Conservation (phyloP, 352 stramenopile genomes). For the Globisporangium alternatum region DNA sequence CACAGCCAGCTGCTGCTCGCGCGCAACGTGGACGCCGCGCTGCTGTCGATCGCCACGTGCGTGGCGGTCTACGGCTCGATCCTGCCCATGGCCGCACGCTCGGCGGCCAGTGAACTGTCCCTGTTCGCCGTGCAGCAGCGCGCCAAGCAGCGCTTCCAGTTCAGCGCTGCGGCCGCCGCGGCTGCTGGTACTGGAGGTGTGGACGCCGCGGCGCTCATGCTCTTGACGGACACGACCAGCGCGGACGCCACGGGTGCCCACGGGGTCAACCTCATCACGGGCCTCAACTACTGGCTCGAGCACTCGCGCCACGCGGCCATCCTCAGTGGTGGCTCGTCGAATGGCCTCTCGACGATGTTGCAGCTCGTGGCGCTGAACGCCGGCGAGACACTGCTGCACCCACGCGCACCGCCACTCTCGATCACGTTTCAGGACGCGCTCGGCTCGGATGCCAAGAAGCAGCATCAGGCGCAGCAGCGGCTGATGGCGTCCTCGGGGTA, state of each 20-base stretch:
- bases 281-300: constrained; percentile 55
- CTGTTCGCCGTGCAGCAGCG: constrained; percentile 41
- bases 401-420: constrained; percentile 61
- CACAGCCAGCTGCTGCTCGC: constrained; percentile 40
- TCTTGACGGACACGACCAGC: constrained; percentile 56
- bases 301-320: constrained; percentile 16
- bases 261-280: constrained; percentile 48
- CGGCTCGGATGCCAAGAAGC: constrained; percentile 16
- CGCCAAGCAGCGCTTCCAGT: constrained; percentile 20
- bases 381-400: constrained; percentile 69
- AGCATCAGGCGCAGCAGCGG: constrained; percentile 1
- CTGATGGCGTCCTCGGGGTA: constrained; percentile 7
- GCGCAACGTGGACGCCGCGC: constrained; percentile 43
- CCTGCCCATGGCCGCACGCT: constrained; percentile 41
- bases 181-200: constrained; percentile 13
- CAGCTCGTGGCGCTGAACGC: constrained; percentile 58
- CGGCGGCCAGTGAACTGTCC: constrained; percentile 40
- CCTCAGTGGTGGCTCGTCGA: constrained; percentile 23
- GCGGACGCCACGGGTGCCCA: constrained; percentile 53
- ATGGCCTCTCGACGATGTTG: constrained; percentile 28
- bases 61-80: constrained; percentile 62
- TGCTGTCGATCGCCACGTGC: constrained; percentile 52
- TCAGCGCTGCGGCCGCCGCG: neutral
- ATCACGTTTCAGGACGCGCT: constrained; percentile 45
- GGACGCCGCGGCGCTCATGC: constrained; percentile 43